Percentiles rank a stretch among this genome's conserved stretches.
phyloP scores from a whole-genome alignment of 495 filamentous ascomycete genomes.

The Evernia prunastri region DNA sequence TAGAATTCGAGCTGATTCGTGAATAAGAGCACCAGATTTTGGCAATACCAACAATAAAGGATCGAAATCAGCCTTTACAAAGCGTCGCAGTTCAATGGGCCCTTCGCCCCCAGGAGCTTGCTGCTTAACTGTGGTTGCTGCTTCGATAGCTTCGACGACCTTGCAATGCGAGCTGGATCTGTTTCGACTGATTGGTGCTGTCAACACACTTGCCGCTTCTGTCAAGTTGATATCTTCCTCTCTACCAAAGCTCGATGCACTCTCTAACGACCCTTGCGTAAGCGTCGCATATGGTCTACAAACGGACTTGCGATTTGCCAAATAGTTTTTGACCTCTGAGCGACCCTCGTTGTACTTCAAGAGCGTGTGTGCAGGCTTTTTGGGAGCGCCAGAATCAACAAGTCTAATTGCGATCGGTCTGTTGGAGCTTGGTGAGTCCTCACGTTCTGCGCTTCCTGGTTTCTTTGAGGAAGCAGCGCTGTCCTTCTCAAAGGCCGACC shows the following conservation, averaged over 20 bases:
- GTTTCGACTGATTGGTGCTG: slow-evolving; percentile 15
- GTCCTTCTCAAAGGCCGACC: neutral
- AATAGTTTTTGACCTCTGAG: slow-evolving; percentile 24
- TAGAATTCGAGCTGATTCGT: slow-evolving; percentile 18
- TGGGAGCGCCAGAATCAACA: neutral
- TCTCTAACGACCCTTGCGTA: slow-evolving; percentile 22
- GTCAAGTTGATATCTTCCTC: slow-evolving; percentile 4
- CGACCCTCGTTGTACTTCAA: slow-evolving; percentile 44
- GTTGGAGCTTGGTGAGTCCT: slow-evolving; percentile 7
- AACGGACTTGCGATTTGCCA: slow-evolving; percentile 23
- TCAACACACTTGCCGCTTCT: slow-evolving; percentile 4
- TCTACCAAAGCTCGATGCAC: slow-evolving; percentile 9
- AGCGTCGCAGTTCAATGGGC: slow-evolving; percentile 23
- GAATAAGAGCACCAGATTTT: slow-evolving; percentile 9
- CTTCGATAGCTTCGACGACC: neutral
- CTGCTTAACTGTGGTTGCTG: slow-evolving; percentile 5
- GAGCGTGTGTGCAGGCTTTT: slow-evolving; percentile 40
- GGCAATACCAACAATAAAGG: slow-evolving; percentile 23
- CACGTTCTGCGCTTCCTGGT: neutral
- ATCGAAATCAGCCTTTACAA: slow-evolving; percentile 28
- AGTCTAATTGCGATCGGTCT: slow-evolving; percentile 5
- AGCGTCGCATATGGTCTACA: slow-evolving; percentile 26
- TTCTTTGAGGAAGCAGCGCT: neutral
- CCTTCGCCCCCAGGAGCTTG: slow-evolving; percentile 9
- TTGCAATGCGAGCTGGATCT: slow-evolving; percentile 5